Evolutionary conservation across 306 rosid genomes (phyloP).

Genomic region (Biancaea sappan): DNA sequence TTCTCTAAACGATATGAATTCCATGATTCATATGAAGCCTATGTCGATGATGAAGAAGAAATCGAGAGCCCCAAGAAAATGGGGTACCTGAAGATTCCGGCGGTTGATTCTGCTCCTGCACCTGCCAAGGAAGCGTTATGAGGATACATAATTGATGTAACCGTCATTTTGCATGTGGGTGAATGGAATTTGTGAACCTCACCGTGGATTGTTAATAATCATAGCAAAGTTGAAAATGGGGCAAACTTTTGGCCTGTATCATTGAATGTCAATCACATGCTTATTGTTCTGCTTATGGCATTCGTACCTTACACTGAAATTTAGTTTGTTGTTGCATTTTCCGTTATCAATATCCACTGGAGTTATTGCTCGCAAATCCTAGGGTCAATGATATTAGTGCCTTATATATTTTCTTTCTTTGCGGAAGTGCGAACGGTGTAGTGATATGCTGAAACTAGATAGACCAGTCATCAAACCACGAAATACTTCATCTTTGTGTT

Average conservation of each 20-base stretch:
- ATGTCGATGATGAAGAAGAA: slow-evolving; percentile 37
- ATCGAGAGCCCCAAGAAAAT: slow-evolving; percentile 58
- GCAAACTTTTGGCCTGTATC: slow-evolving; percentile 34
- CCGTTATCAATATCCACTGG: background rate
- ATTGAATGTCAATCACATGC: slow-evolving; percentile 28
- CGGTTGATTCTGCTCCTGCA: slow-evolving; percentile 35
- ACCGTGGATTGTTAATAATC: slow-evolving; percentile 41
- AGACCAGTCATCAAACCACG: background rate
- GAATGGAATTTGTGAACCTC: slow-evolving; percentile 2
- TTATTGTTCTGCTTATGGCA: background rate
- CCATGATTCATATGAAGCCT: slow-evolving; percentile 32
- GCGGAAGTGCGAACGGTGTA: slow-evolving; percentile 1
- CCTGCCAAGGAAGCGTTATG: slow-evolving; percentile 45
- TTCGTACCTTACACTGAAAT: background rate
- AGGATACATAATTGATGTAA: background rate
- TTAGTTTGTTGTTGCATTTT: slow-evolving; percentile 28
- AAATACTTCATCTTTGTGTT: background rate
- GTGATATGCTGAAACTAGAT: background rate
- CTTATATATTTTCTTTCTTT: background rate
- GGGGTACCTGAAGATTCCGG: slow-evolving; percentile 72
- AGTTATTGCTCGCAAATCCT: background rate
- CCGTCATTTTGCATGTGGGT: slow-evolving; percentile 7
- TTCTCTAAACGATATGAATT: slow-evolving; percentile 49
- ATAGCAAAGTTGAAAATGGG: slow-evolving; percentile 24
- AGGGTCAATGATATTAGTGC: background rate